phyloP scores from a whole-genome alignment of 192 early-diverging fungal genomes.

The Backusella parvicylindrica region DNA sequence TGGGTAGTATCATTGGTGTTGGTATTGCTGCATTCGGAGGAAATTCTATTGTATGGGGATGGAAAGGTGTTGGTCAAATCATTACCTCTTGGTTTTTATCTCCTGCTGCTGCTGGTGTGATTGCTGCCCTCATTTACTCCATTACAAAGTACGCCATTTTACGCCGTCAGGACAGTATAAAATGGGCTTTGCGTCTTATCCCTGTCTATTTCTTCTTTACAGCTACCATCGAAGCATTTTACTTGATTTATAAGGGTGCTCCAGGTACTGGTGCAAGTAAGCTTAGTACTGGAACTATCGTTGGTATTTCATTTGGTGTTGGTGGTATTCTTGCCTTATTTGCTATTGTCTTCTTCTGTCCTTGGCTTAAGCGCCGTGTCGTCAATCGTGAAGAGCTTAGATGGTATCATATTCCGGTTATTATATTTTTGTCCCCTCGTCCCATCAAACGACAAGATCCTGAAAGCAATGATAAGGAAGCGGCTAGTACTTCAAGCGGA shows the following conservation, averaged over 20 bases:
- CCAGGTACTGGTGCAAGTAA: conserved; percentile 41
- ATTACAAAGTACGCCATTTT: conserved; percentile 63
- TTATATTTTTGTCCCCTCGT: conserved; percentile 54
- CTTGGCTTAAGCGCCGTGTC: conserved; percentile 62
- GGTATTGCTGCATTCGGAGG: conserved; percentile 72
- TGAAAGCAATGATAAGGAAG: conserved; percentile 11
- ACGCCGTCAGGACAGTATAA: conserved; percentile 58
- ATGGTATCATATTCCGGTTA: conserved; percentile 71
- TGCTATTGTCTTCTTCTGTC: conserved; percentile 61
- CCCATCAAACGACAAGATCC: conserved; percentile 29
- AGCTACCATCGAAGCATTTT: conserved; percentile 59
- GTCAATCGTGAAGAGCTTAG: conserved; percentile 61
- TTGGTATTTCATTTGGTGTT: conserved; percentile 65
- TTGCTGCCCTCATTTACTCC: conserved; percentile 62
- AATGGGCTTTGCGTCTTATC: conserved; percentile 61
- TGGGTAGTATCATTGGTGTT: conserved; percentile 72
- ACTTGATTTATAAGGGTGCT: conserved; percentile 71
- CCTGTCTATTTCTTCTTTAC: conserved; percentile 73
- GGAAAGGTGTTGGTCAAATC: conserved; percentile 47
- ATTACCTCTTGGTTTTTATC: conserved; percentile 78
- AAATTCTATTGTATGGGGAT: conserved; percentile 60
- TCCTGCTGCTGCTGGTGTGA: conserved; percentile 60
- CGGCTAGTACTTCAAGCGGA: conserved; percentile 18
- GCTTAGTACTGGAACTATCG: conserved; percentile 41
- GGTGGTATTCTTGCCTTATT: conserved; percentile 51